phyloP scores from a whole-genome alignment of 2,329 filamentous ascomycete genomes.

The Neopestalotiopsis sp. region DNA sequence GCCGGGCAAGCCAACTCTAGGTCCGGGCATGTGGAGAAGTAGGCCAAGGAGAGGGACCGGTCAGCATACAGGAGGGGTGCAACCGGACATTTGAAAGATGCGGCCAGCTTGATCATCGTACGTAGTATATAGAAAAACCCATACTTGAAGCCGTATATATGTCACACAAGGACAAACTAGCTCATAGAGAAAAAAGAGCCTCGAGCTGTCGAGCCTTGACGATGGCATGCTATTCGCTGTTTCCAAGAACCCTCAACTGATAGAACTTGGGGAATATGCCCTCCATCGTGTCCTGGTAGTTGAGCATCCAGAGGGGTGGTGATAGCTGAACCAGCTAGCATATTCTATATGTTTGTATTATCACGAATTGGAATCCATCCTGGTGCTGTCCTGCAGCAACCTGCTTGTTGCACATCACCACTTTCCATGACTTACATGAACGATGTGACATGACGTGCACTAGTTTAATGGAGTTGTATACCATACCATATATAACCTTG shows the following conservation, averaged over 20 bases:
- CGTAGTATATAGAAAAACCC: neutral
- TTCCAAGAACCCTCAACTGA: neutral
- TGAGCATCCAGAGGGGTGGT: no score
- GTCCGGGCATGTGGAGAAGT: neutral
- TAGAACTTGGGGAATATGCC: no score
- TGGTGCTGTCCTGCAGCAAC: neutral
- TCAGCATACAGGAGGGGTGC: neutral
- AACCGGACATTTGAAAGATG: neutral
- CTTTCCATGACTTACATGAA: neutral
- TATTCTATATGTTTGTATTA: neutral
- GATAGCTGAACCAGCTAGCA: neutral
- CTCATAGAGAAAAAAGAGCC: no score
- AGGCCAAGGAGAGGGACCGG: neutral
- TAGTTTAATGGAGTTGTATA: neutral
- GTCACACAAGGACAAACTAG: no score
- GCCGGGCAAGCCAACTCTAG: neutral
- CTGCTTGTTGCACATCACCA: neutral
- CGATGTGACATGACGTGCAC: neutral
- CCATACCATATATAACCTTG: neutral
- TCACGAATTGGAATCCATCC: neutral
- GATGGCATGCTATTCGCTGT: neutral
- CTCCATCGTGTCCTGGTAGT: no score
- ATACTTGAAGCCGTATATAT: neutral
- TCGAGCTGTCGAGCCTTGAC: no score
- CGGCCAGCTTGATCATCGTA: neutral